phyloP scores from a whole-genome alignment of 306 rosid species.

The Senna tora region DNA sequence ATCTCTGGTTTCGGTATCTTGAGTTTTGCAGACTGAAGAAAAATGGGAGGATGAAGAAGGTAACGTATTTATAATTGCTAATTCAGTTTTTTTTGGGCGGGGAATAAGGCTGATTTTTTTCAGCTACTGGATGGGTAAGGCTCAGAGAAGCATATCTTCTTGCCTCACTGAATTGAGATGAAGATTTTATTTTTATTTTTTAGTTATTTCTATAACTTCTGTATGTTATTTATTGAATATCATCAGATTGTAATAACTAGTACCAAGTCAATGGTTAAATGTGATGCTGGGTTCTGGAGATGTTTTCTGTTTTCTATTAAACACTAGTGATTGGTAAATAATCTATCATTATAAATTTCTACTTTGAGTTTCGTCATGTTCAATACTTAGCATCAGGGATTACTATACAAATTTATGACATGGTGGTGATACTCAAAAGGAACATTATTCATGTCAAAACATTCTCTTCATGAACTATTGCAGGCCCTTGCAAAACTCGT shows the following conservation, averaged over 20 bases:
- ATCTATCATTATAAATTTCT: not conserved
- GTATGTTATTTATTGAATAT: not conserved
- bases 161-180: not conserved
- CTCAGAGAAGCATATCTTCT: not conserved
- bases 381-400: too few relatives aligned
- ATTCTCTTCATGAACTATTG: constrained; percentile 6
- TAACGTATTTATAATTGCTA: not conserved
- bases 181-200: not conserved
- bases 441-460: not conserved
- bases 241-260: not conserved
- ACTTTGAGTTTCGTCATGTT: not conserved
- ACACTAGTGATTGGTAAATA: not conserved
- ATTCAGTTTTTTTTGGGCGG: too few relatives aligned
- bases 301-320: not conserved
- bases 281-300: not conserved
- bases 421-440: not conserved
- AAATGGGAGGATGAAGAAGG: constrained; percentile 89
- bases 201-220: not conserved
- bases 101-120: not conserved
- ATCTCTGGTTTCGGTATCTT: constrained; percentile 56
- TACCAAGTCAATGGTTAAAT: not conserved
- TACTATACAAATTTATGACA: not conserved
- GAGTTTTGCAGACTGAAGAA: constrained; percentile 70
- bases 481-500: constrained; percentile 78
- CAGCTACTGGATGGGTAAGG: not conserved